A percentile compares a stretch with the other conserved stretches of the same genome.
Evolutionary conservation across 192 early-diverging fungal genomes (phyloP).

Genomic region (Coemansia sp.): DNA sequence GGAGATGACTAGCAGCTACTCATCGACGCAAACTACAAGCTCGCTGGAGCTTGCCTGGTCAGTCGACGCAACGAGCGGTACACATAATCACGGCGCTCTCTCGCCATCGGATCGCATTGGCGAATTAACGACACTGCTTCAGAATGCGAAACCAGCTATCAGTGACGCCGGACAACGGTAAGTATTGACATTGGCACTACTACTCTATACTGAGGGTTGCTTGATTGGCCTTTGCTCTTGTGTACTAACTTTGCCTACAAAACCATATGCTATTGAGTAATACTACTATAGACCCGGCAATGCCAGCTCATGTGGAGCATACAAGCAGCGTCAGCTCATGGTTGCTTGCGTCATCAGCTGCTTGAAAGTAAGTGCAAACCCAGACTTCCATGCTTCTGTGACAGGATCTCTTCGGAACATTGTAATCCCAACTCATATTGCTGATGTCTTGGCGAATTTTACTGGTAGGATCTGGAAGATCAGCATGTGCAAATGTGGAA

Average conservation of each 20-base stretch:
- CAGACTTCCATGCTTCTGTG: too few relatives aligned
- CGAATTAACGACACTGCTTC: background rate
- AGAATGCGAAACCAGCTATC: background rate
- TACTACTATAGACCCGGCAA: background rate
- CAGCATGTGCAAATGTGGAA: slow-evolving; percentile 15
- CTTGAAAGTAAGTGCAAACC: slow-evolving; percentile 30
- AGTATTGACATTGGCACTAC: background rate
- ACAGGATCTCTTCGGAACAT: background rate
- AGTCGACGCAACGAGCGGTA: background rate
- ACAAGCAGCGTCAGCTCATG: slow-evolving; percentile 18
- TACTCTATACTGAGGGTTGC: background rate
- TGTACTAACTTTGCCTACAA: background rate
- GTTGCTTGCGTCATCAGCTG: slow-evolving; percentile 30
- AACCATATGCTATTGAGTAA: too few relatives aligned
- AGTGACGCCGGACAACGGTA: background rate
- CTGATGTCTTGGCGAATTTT: background rate
- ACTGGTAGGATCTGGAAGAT: slow-evolving; percentile 29
- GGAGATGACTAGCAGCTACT: slow-evolving; percentile 25
- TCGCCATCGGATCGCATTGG: background rate
- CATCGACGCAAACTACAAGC: background rate
- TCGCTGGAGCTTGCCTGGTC: slow-evolving; percentile 1
- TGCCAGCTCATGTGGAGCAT: background rate
- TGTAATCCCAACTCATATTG: background rate
- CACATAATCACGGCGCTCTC: background rate
- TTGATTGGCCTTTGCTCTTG: background rate